Base-by-base conservation (phyloP, 495 filamentous ascomycete species). In the Penicillium herquei region DNA sequence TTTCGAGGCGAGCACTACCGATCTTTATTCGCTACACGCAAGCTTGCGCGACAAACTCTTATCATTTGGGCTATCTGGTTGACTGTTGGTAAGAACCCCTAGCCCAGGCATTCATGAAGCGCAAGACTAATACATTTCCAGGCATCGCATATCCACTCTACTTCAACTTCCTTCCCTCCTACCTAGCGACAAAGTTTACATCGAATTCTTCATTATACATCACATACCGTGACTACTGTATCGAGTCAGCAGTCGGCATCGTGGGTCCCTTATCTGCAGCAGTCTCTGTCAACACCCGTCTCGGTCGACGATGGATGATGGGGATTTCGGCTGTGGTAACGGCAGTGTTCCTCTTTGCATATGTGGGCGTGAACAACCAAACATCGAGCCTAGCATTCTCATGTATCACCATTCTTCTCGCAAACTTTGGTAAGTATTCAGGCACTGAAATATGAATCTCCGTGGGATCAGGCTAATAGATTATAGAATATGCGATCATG, bases 401-500 rank as follows among this genome's bases (percentile, higher is more conserved):
- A 1, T 70, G 68, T 26, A 39, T 69, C 0, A 73, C 68, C 4
- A 56, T 62, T 7, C 45, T 71, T 3, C 37, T 71, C 10, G 68
- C 55, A 4, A 71, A 73, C 43, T 73, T 71, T 41, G 68, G 70
- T 70, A 42, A 39, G 55, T 51, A 3, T 37, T 31, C 2, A 13
- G 2, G 21, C 1, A 26, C 21, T 7, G 7, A 39, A 6, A 49
- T 13, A 9, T 4, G n/a, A 7, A 17, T 26, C 1, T 26, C 4
- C 3, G 2, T 2, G 18, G 4, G 17, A 21, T 14, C 14, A 7
- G 6, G 11, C 54, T 56, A 51, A 56, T 10, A 31, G n/a, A n/a
- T 8, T 7, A 32, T 35, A 70, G 69, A 70, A 44, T 73, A 82
- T 51, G 79, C 78, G 11, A 72, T 84, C 6, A 73, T 83, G 59